Percentiles rank a stretch among this genome's conserved stretches.
Conservation (phyloP, 768 basidiomycete genomes). For the Leucosporidium yakuticum region DNA sequence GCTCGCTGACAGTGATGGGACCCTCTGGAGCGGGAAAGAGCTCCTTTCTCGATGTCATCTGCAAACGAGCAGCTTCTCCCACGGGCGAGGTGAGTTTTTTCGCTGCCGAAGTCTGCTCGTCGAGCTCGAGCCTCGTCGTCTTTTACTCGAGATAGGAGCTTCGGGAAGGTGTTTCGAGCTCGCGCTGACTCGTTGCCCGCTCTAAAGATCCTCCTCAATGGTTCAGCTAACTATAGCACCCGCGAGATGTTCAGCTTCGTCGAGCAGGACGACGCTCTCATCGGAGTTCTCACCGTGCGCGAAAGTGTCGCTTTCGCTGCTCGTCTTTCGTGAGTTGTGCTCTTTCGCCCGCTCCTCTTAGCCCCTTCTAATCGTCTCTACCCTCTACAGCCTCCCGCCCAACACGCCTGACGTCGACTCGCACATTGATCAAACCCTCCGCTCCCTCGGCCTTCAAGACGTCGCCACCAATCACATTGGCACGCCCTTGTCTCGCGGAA, state of each 20-base stretch:
- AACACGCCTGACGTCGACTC: slow-evolving; percentile 41
- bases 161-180: background rate
- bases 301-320: slow-evolving; percentile 56
- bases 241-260: slow-evolving; percentile 52
- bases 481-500: slow-evolving; percentile 56
- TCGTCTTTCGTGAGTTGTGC: slow-evolving; percentile 48
- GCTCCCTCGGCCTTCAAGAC: slow-evolving; percentile 50
- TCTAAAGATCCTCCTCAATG: slow-evolving; percentile 35
- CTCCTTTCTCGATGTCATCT: slow-evolving; percentile 44
- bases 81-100: slow-evolving; percentile 3
- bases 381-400: slow-evolving; percentile 11
- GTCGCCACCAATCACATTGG: slow-evolving; percentile 54
- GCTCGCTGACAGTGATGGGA: slow-evolving; percentile 25
- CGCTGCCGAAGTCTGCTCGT: slow-evolving; percentile 14
- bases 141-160: background rate
- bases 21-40: slow-evolving; percentile 42
- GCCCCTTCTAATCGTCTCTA: background rate
- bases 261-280: slow-evolving; percentile 58
- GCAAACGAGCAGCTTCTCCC: slow-evolving; percentile 38
- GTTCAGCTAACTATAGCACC: slow-evolving; percentile 39
- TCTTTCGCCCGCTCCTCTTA: background rate
- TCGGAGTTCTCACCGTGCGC: slow-evolving; percentile 56
- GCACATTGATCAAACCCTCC: slow-evolving; percentile 50
- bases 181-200: background rate
- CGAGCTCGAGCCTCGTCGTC: no score